phyloP scores from a whole-genome alignment of 345 rosid species.

The Sonneratia alba region DNA sequence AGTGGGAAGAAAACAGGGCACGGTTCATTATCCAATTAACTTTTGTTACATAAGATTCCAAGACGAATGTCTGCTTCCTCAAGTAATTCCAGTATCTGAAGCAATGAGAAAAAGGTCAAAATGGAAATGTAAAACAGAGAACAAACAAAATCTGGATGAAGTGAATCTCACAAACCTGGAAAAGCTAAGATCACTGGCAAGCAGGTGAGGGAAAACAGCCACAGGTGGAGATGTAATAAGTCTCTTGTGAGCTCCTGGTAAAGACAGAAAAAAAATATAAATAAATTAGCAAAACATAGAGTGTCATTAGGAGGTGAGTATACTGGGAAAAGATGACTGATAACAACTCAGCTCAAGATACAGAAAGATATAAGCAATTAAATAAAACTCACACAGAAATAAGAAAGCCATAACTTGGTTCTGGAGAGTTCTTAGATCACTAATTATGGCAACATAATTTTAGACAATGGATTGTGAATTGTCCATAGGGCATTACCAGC shows the following conservation, averaged over 20 bases:
- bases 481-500: slow-evolving; percentile 45
- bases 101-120: slow-evolving; percentile 9
- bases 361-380: not conserved
- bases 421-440: not conserved
- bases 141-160: slow-evolving; percentile 4
- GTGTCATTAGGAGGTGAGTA: not conserved
- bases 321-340: not conserved
- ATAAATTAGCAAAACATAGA: not conserved
- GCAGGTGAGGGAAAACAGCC: slow-evolving; percentile 97
- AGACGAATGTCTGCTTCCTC: slow-evolving; percentile 97
- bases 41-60: slow-evolving; percentile 78
- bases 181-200: slow-evolving; percentile 85
- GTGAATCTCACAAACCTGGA: slow-evolving; percentile 51
- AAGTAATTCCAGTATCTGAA: slow-evolving; percentile 96
- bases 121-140: slow-evolving; percentile 7
- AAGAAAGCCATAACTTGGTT: too few species aligned
- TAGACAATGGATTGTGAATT: not conserved
- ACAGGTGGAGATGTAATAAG: slow-evolving; percentile 98
- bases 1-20: slow-evolving; percentile 74
- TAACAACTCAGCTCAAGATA: not conserved
- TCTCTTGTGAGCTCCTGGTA: slow-evolving; percentile 79
- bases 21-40: slow-evolving; percentile 93
- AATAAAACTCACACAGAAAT: too few species aligned
- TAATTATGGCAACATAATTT: not conserved
- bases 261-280: slow-evolving; percentile 9